These are phyloP conservation scores for Beauveria sp. DNA, from an alignment of 2,329 filamentous ascomycete genomes.

Conservation along the genomic window DNA sequence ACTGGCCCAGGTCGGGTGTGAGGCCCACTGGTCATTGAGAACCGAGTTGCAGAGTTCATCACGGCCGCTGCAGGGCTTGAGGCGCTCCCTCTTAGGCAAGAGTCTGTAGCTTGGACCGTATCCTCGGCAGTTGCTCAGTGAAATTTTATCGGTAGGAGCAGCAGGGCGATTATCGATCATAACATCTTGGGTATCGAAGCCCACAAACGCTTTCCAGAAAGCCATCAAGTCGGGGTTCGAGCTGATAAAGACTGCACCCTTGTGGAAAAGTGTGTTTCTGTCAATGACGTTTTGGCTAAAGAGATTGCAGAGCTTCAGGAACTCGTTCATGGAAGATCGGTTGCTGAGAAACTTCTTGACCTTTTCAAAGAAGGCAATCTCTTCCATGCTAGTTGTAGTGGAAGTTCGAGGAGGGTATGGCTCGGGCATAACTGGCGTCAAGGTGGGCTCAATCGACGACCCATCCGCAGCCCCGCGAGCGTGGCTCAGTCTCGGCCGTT, in stretches of 20 bases:
- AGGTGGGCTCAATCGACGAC: slow-evolving; percentile 68
- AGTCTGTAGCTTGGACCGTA: slow-evolving; percentile 92
- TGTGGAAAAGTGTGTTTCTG: slow-evolving; percentile 71
- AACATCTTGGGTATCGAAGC: slow-evolving; percentile 68
- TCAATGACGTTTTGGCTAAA: slow-evolving; percentile 92
- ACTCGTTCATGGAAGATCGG: slow-evolving; percentile 87
- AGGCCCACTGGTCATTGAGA: slow-evolving; percentile 96
- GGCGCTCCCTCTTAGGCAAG: slow-evolving; percentile 80
- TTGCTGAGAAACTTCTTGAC: slow-evolving; percentile 96
- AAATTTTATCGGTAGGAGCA: slow-evolving; percentile 73
- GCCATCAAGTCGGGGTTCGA: slow-evolving; percentile 81
- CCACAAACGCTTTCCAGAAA: slow-evolving; percentile 81
- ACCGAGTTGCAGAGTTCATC: slow-evolving; percentile 92
- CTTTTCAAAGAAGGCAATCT: slow-evolving; percentile 89
- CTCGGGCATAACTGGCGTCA: slow-evolving; percentile 82
- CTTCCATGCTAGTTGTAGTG: slow-evolving; percentile 70
- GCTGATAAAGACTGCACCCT: slow-evolving; percentile 79
- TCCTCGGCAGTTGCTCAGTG: slow-evolving; percentile 90
- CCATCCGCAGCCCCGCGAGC: slow-evolving; percentile 53
- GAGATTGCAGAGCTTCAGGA: slow-evolving; percentile 92
- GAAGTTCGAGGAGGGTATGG: slow-evolving; percentile 72
- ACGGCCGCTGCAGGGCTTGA: slow-evolving; percentile 86
- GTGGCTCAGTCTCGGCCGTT: slow-evolving; percentile 71
- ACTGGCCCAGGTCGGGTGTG: slow-evolving; percentile 96
- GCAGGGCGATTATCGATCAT: slow-evolving; percentile 71